Conservation (phyloP, 2,329 filamentous ascomycete species). For the Aspergillus amoenus region DNA sequence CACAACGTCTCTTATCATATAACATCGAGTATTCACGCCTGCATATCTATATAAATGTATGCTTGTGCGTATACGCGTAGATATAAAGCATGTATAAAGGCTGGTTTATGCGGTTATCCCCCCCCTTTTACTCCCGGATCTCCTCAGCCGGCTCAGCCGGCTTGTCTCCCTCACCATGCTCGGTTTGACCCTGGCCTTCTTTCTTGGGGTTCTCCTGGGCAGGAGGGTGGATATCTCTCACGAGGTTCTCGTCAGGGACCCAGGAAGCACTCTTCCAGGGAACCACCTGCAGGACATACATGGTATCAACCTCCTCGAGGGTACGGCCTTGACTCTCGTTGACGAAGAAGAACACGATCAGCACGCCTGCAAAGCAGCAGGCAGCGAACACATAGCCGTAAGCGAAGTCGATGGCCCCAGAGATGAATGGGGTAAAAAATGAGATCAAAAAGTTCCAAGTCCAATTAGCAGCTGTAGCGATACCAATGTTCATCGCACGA, state of each 20-base stretch:
- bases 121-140: conserved; percentile 18
- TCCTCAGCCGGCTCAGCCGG: conserved; percentile 17
- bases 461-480: conserved; percentile 79
- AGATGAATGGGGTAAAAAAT: conserved; percentile 82
- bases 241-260: conserved; percentile 34
- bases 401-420: conserved; percentile 66
- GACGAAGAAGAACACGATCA: conserved; percentile 75
- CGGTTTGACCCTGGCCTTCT: conserved; percentile 10
- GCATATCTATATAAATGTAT: too few species aligned
- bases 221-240: conserved; percentile 27
- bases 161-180: conserved; percentile 16
- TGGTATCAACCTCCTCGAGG: conserved; percentile 77
- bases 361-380: conserved; percentile 64
- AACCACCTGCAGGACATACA: conserved; percentile 67
- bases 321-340: conserved; percentile 71
- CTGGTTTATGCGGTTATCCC: not conserved
- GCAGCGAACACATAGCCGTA: conserved; percentile 79
- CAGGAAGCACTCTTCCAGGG: conserved; percentile 62
- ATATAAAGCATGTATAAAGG: not conserved
- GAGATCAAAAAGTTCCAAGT: conserved; percentile 71
- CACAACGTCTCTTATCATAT: not conserved
- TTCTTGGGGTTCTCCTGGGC: conserved; percentile 2
- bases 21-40: too few species aligned
- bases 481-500: conserved; percentile 73
- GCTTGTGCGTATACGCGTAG: too few species aligned